phyloP scores from a whole-genome alignment of 306 rosid genomes.

The Geum urbanum region DNA sequence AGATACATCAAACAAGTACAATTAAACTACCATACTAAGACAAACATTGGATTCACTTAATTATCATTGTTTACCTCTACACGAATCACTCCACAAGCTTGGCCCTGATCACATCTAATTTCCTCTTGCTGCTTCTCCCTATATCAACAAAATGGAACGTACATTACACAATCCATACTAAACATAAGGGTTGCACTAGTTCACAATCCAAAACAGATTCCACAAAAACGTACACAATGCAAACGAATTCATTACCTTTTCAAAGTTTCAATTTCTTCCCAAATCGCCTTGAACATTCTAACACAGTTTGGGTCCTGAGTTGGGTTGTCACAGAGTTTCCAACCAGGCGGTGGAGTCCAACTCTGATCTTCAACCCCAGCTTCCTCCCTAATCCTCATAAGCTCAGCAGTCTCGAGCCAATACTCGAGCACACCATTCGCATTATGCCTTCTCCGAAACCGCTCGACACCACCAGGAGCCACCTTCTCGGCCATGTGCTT shows the following conservation, averaged over 20 bases:
- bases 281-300: conserved; percentile 44
- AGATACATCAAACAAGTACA: not conserved
- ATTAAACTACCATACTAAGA: not conserved
- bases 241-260: conserved; percentile 34
- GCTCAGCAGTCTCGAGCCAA: conserved; percentile 87
- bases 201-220: not conserved
- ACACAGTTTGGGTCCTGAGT: conserved; percentile 52
- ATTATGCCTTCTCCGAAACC: conserved; percentile 79
- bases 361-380: conserved; percentile 81
- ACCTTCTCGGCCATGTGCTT: conserved; percentile 94
- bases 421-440: conserved; percentile 92
- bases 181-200: not conserved
- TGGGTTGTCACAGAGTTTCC: conserved; percentile 76
- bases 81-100: conserved; percentile 24
- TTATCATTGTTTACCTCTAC: conserved; percentile 44
- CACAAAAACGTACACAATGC: not conserved
- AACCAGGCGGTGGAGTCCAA: conserved; percentile 85
- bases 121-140: conserved; percentile 48
- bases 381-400: conserved; percentile 51
- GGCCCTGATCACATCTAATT: conserved; percentile 32
- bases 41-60: not conserved
- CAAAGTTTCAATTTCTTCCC: conserved; percentile 53
- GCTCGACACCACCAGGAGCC: conserved; percentile 68
- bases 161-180: not conserved
- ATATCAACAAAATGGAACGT: conserved; percentile 4